phyloP scores from a whole-genome alignment of 2,329 filamentous ascomycete genomes.

The Periconia sp. region DNA sequence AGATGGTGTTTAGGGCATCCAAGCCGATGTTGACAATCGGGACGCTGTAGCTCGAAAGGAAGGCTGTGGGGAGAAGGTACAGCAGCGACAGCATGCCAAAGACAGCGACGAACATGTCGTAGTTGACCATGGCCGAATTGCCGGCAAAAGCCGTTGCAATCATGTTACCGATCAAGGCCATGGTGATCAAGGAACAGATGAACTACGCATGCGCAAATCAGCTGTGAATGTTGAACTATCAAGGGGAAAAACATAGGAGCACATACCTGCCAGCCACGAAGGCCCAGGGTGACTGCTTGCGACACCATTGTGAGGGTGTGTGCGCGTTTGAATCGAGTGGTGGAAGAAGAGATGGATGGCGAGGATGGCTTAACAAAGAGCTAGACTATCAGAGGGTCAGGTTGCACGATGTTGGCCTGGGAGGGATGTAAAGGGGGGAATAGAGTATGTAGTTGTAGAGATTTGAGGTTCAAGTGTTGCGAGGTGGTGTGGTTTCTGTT shows the following conservation, averaged over 20 bases:
- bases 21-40: conserved; percentile 58
- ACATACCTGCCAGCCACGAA: conserved; percentile 46
- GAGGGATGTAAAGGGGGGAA: neutral
- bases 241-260: neutral
- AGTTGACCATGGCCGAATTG: conserved; percentile 60
- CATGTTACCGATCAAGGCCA: conserved; percentile 65
- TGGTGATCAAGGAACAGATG: conserved; percentile 61
- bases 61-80: conserved; percentile 60
- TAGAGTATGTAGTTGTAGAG: neutral
- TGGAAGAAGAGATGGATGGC: conserved; percentile 3
- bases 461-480: neutral
- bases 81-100: conserved; percentile 67
- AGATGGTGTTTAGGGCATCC: conserved; percentile 63
- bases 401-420: conserved; percentile 5
- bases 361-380: conserved; percentile 1
- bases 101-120: conserved; percentile 69
- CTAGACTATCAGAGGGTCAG: conserved; percentile 16
- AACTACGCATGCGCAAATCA: conserved; percentile 47
- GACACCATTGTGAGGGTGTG: conserved; percentile 41
- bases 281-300: conserved; percentile 41
- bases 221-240: neutral
- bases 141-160: conserved; percentile 56
- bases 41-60: conserved; percentile 57
- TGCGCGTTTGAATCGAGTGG: neutral
- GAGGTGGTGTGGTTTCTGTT: conserved; percentile 2